phyloP scores from a whole-genome alignment of 2,329 filamentous ascomycete species.

The Xylariaceae sp. region DNA sequence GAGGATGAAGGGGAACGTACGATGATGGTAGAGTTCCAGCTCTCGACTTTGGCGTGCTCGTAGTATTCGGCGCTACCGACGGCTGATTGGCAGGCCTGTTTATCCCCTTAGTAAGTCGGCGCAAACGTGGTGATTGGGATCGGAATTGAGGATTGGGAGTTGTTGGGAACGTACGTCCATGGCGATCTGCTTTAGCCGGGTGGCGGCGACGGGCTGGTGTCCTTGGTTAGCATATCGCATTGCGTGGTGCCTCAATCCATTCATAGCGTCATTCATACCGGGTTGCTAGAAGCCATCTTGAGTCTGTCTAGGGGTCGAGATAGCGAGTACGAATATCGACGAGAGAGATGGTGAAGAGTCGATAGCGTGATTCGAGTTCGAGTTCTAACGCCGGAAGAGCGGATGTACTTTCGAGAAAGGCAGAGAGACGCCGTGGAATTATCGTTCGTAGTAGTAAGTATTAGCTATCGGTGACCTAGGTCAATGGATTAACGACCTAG shows the following conservation, averaged over 20 bases:
- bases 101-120: constrained; percentile 20
- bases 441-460: too few relatives aligned
- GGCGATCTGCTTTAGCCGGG: constrained; percentile 78
- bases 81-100: constrained; percentile 74
- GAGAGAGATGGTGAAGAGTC: too few relatives aligned
- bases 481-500: too few relatives aligned
- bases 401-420: too few relatives aligned
- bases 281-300: constrained; percentile 17
- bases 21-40: constrained; percentile 92
- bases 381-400: too few relatives aligned
- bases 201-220: constrained; percentile 65
- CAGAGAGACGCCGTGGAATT: background rate
- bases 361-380: too few relatives aligned
- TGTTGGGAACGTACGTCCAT: constrained; percentile 59
- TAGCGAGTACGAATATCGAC: too few relatives aligned
- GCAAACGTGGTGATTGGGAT: background rate
- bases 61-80: constrained; percentile 73
- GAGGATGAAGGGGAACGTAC: constrained; percentile 47
- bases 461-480: too few relatives aligned
- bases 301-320: too few relatives aligned
- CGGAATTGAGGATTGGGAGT: background rate
- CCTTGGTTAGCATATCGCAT: constrained; percentile 5
- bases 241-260: background rate
- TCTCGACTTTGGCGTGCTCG: constrained; percentile 76
- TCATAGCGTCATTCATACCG: constrained; percentile 21